Evolutionary conservation across 768 basidiomycete species (phyloP).

Genomic region (Pulveroboletus ravenelii): DNA sequence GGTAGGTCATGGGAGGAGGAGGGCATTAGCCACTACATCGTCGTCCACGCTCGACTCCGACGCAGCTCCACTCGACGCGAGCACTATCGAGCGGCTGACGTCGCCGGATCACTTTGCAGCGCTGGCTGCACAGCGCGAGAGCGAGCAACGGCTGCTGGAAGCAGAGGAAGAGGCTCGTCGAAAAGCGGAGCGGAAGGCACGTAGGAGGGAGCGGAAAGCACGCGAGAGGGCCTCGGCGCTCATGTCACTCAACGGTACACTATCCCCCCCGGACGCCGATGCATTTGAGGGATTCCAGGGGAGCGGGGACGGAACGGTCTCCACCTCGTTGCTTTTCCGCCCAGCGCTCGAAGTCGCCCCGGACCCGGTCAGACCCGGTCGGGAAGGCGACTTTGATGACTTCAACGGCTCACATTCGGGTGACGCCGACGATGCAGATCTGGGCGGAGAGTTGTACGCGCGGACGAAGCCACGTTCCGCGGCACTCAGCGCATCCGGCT

Average conservation of each 20-base stretch:
- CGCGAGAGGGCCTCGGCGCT: conserved; percentile 32
- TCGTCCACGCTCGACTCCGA: conserved; percentile 62
- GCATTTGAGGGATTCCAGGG: conserved; percentile 69
- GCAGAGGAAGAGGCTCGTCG: conserved; percentile 38
- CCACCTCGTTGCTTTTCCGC: background rate
- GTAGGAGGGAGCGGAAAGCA: conserved; percentile 43
- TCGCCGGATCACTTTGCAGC: conserved; percentile 34
- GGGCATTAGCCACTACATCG: conserved; percentile 22
- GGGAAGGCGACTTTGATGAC: background rate
- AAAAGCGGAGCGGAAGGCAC: conserved; percentile 47
- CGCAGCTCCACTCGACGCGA: conserved; percentile 58
- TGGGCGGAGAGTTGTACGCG: conserved; percentile 54
- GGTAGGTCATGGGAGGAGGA: conserved; percentile 10
- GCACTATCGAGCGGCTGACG: conserved; percentile 50
- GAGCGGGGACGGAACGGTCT: conserved; percentile 27
- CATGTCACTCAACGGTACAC: conserved; percentile 32
- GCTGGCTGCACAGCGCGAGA: conserved; percentile 27
- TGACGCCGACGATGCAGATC: conserved; percentile 51
- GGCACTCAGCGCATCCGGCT: conserved; percentile 37
- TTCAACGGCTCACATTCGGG: conserved; percentile 14
- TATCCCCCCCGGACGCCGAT: conserved; percentile 20
- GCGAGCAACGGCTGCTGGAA: conserved; percentile 24
- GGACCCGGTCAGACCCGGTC: conserved; percentile 5
- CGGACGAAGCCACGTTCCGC: conserved; percentile 31
- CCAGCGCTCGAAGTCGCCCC: background rate